Conservation (phyloP, 257 asterid species). For the Solanum pimpinellifolium region DNA sequence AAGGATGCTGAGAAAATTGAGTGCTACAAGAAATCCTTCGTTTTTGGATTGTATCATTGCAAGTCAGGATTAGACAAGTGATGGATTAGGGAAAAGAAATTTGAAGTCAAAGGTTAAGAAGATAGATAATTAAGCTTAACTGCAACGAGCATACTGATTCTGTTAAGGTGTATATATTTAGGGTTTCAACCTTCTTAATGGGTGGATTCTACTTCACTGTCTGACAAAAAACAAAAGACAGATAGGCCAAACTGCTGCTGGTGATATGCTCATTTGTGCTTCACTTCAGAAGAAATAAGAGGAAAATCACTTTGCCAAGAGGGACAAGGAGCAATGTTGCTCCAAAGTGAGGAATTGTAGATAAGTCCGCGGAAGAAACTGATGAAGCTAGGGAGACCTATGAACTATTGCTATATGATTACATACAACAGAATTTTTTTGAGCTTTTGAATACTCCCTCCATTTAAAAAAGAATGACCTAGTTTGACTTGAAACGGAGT, state of each 20-base stretch:
- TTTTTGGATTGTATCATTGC: not conserved
- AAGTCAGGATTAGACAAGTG: not conserved
- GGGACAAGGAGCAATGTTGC: not conserved
- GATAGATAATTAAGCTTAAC: not conserved
- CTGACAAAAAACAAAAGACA: not conserved
- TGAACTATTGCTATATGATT: not conserved
- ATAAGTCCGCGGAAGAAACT: not conserved
- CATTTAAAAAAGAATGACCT: too few relatives aligned
- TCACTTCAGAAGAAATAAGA: not conserved
- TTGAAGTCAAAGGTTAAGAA: not conserved
- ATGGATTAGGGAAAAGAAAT: not conserved
- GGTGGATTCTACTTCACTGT: not conserved
- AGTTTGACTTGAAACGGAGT: too few relatives aligned
- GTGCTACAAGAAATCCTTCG: not conserved
- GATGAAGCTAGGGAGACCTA: not conserved
- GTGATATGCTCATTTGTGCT: not conserved
- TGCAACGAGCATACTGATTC: not conserved
- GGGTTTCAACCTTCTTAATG: not conserved
- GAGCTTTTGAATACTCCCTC: not conserved
- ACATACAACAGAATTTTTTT: not conserved
- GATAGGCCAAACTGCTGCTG: not conserved
- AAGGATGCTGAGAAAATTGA: not conserved
- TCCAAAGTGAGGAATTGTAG: not conserved
- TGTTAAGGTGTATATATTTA: not conserved
- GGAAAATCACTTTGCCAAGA: not conserved